Evolutionary conservation across 2,329 filamentous ascomycete genomes (phyloP).

Genomic region (Microcyclospora pomicola): DNA sequence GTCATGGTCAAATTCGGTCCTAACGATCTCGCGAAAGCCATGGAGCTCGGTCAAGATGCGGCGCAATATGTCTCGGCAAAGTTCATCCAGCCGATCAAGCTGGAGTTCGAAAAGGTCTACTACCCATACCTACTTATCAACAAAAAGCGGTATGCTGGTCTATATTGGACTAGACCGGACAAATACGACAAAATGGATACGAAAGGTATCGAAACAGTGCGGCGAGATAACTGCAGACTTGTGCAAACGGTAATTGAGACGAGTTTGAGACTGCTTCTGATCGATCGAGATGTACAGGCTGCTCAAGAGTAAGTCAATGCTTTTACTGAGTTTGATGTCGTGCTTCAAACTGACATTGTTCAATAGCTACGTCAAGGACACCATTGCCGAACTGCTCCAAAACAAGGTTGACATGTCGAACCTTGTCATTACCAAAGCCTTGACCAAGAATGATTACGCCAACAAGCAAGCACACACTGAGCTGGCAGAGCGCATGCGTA

Average conservation of each 20-base stretch:
- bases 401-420: conserved; percentile 99
- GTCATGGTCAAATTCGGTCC: conserved; percentile 99
- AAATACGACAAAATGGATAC: conserved; percentile 99
- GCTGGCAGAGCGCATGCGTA: conserved; percentile 89
- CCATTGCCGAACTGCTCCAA: conserved; percentile 84
- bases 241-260: conserved; percentile 98
- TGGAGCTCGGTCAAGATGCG: conserved; percentile 92
- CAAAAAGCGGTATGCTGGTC: conserved; percentile 97
- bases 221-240: conserved; percentile 87
- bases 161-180: conserved; percentile 89
- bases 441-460: conserved; percentile 79
- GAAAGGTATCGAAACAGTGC: conserved; percentile 96
- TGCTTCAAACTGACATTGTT: conserved; percentile 24
- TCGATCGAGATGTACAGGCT: conserved; percentile 77
- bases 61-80: conserved; percentile 78
- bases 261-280: conserved; percentile 85
- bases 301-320: conserved; percentile 68
- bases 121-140: conserved; percentile 97
- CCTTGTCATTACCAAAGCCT: conserved; percentile 93
- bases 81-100: conserved; percentile 92
- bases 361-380: conserved; percentile 81
- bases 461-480: conserved; percentile 94
- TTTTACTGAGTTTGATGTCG: conserved; percentile 1
- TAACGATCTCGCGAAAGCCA: conserved; percentile 69
- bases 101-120: conserved; percentile 99